Conservation (phyloP, 495 filamentous ascomycete genomes). For the Acidomyces sp. region DNA sequence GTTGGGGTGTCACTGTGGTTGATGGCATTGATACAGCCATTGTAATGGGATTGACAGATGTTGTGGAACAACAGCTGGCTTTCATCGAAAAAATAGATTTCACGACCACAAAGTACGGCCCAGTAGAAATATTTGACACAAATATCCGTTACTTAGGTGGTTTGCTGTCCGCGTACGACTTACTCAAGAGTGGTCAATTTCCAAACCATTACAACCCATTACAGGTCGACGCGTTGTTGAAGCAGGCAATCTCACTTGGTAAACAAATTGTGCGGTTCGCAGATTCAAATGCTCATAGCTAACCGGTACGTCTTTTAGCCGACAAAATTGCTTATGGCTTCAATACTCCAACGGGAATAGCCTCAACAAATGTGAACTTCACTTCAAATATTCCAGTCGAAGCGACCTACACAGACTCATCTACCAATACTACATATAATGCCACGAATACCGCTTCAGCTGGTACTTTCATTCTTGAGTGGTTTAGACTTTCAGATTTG, state of each 20-base stretch:
- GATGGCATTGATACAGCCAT: constrained; percentile 19
- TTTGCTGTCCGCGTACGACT: constrained; percentile 16
- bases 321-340: constrained; percentile 18
- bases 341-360: constrained; percentile 12
- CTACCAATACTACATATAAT: constrained; percentile 12
- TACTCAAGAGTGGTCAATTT: constrained; percentile 16
- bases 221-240: constrained; percentile 15
- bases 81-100: constrained; percentile 18
- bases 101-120: constrained; percentile 13
- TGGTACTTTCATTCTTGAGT: constrained; percentile 16
- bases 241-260: constrained; percentile 11
- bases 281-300: too few species aligned
- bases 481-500: constrained; percentile 13
- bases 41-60: constrained; percentile 16
- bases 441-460: constrained; percentile 15
- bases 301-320: too few species aligned
- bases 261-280: too few species aligned
- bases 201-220: constrained; percentile 11
- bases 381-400: constrained; percentile 9
- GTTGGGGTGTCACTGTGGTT: constrained; percentile 13
- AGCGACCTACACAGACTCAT: constrained; percentile 7
- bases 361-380: constrained; percentile 15
- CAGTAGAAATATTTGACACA: constrained; percentile 17
- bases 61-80: constrained; percentile 12
- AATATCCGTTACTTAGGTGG: constrained; percentile 16